Base-by-base conservation (phyloP, 305 asterid genomes). In the Fraxinus paxiana region DNA sequence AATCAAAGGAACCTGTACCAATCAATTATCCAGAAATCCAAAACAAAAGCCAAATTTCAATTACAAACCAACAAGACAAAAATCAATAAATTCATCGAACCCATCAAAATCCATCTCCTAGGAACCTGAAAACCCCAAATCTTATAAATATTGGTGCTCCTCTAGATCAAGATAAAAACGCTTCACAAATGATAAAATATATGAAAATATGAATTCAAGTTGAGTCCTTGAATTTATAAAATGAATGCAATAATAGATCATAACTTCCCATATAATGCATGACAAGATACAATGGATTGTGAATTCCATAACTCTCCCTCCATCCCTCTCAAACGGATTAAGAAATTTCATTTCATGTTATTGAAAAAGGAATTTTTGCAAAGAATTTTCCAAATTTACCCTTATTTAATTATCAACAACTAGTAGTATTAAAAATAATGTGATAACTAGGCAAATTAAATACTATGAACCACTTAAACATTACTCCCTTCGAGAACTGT, bases 1-100 rank as follows among this genome's bases (percentile, higher is more conserved):
- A 72, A 82, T 72, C 63, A 71, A 73, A 31, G 17, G 69, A 28
- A 41, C 71, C 30, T 34, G 76, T 85, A 46, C 33, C 54, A 80
- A 79, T 77, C 79, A 77, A 73, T 18, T 67, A 56, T 30, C 31
- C 31, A 22, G 8, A 61, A 61, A 61, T 61, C 31, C 31, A 7
- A 61, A 61, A 54, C 26, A 51, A 54, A 54, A 54, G 26, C 26
- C 65, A 54, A 54, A 17, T 54, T 54, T 24, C 7, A 54, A 54
- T 17, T 54, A 54, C 26, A 3, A 54, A 6, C 31, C 31, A 61
- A 61, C 31, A 59, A 59, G 15, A 17, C 2, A 9, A 41, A 2
- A 10, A 17, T 61, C 70, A 20, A 31, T 4, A 6, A 18, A 56
- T 18, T 8, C 69, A 6, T 18, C 31, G 8, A 61, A 12, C 1